Base-by-base conservation (phyloP, 2,329 filamentous ascomycete genomes). In the Aspergillus hortae region DNA sequence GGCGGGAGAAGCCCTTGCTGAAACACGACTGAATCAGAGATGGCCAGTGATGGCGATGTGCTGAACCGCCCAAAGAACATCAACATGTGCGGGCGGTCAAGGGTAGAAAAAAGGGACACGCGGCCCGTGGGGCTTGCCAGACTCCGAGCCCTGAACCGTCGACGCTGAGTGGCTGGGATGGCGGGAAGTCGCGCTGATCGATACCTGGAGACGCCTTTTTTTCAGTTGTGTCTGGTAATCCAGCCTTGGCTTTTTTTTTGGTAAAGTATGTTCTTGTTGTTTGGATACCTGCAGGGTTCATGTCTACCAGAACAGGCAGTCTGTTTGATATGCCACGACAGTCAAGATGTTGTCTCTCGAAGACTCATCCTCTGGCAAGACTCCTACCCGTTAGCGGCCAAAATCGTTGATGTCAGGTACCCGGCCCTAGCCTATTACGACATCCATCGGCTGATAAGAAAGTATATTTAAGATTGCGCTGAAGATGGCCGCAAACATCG, bases 41-140 rank as follows among this genome's bases (percentile, higher is more conserved):
- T 15, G 33, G 17, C 44, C 4, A 42, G 38, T 17, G 35, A 51
- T 23, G 7, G 17, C 15, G 10, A 19, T 38, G 7, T 15, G 17
- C 19, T 19, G 19, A 19, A 19, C 19, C 19, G 19, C 23, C 23
- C 12, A 32, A 36, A 14, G 21, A 52, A 38, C 40, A 44, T 36
- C 38, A 30, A 30, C 27, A 56, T 48, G 56, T 48, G 50, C 49
- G 33, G 51, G 47, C 27, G 27, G 27, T 30, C 27, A 30, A 30
- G 23, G 23, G 23, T 19, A 43, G 40, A 46, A 49, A 30, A 41
- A 53, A 46, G 30, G 59, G 58, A 61, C 59, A 61, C 59, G 59
- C 59, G 59, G 59, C 59, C 59, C 54, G 58, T 61, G 58, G 59
- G 58, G 58, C 56, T 44, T 38, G 19, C 48, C 32, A 12, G 27